A percentile compares a stretch with the other conserved stretches of the same genome.
phyloP scores from a whole-genome alignment of 805 yeast genomes.

The Brettanomyces anomalus region DNA sequence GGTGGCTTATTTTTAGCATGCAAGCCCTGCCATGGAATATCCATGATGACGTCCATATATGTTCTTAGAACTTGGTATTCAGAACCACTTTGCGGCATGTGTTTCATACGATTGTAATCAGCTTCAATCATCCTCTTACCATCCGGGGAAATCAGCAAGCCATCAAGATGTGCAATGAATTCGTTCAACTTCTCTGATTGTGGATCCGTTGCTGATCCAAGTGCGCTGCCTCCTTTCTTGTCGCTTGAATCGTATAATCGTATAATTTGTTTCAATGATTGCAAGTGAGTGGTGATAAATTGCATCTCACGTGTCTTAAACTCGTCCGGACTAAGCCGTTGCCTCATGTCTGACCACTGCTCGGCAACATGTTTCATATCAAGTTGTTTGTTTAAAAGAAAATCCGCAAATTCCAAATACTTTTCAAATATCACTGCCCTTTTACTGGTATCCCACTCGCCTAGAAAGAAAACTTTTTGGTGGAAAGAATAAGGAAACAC shows the following conservation, averaged over 20 bases:
- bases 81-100: slow-evolving; percentile 46
- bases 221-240: too few species aligned
- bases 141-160: slow-evolving; percentile 29
- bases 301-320: slow-evolving; percentile 4
- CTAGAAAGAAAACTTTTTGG: slow-evolving; percentile 14
- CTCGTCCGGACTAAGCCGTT: slow-evolving; percentile 5
- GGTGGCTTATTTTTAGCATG: slow-evolving; percentile 19
- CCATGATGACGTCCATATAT: slow-evolving; percentile 56
- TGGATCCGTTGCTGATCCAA: slow-evolving; percentile 27
- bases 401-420: slow-evolving; percentile 16
- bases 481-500: slow-evolving; percentile 23
- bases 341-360: slow-evolving; percentile 10
- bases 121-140: slow-evolving; percentile 32
- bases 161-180: slow-evolving; percentile 23
- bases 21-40: slow-evolving; percentile 45
- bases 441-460: slow-evolving; percentile 5
- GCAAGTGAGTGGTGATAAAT: too few species aligned
- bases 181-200: slow-evolving; percentile 25
- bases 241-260: too few species aligned
- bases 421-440: slow-evolving; percentile 8
- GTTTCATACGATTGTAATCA: slow-evolving; percentile 47
- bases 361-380: slow-evolving; percentile 19
- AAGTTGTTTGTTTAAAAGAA: slow-evolving; percentile 18
- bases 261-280: too few species aligned
- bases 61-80: slow-evolving; percentile 59